phyloP scores from a whole-genome alignment of 208 protist genomes.

The Trypanosoma grayi region DNA sequence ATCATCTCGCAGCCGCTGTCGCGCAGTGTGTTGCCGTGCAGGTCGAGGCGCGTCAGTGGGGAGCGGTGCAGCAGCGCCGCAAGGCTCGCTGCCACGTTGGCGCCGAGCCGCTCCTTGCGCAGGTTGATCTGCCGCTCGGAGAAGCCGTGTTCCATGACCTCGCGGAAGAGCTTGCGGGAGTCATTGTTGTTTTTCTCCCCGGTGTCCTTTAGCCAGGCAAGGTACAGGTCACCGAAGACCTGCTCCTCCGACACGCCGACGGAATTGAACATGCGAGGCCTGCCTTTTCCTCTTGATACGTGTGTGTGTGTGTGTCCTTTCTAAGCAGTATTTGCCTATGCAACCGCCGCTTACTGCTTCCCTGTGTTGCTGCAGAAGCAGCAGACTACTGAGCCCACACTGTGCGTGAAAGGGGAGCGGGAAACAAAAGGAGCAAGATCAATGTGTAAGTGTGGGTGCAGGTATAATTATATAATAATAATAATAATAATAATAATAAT shows the following conservation, averaged over 20 bases:
- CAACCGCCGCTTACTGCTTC: too few relatives aligned
- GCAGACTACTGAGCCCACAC: too few relatives aligned
- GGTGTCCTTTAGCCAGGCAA: constrained; percentile 86
- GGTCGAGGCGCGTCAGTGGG: constrained; percentile 63
- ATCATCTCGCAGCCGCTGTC: constrained; percentile 82
- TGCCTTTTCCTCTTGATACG: too few relatives aligned
- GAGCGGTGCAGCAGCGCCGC: constrained; percentile 62
- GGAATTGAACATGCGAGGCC: constrained; percentile 62
- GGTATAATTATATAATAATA: too few relatives aligned
- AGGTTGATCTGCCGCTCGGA: constrained; percentile 55
- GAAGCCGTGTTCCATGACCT: constrained; percentile 77
- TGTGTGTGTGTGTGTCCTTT: too few relatives aligned
- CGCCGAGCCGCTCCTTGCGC: constrained; percentile 69
- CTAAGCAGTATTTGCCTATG: too few relatives aligned
- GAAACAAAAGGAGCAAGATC: too few relatives aligned
- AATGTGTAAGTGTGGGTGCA: too few relatives aligned
- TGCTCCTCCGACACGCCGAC: constrained; percentile 75
- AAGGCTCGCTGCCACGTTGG: constrained; percentile 72
- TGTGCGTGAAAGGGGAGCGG: too few relatives aligned
- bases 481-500: too few relatives aligned
- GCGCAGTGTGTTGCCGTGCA: constrained; percentile 85
- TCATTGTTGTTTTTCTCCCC: constrained; percentile 80
- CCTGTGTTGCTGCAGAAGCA: too few relatives aligned
- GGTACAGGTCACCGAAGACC: constrained; percentile 82
- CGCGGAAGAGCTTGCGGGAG: constrained; percentile 68